Evolutionary conservation across 352 stramenopile genomes (phyloP).

Genomic region (Phytophthora litchii): DNA sequence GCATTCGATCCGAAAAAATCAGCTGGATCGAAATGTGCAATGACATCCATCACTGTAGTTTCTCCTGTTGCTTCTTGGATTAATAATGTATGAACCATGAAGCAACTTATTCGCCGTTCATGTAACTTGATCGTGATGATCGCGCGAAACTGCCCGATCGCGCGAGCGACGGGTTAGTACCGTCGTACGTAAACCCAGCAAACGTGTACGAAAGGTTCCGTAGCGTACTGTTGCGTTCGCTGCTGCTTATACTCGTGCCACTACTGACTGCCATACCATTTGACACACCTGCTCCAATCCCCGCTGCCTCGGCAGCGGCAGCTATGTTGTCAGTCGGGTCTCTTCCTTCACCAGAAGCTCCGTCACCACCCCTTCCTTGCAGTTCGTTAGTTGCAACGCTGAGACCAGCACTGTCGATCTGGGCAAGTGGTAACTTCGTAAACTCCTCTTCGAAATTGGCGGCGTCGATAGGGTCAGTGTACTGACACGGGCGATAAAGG

Average conservation of each 20-base stretch:
- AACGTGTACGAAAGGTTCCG: constrained; percentile 89
- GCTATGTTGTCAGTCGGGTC: constrained; percentile 23
- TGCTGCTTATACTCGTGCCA: constrained; percentile 40
- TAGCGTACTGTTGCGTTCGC: constrained; percentile 62
- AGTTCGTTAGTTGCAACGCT: constrained; percentile 60
- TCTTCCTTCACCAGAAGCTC: constrained; percentile 16
- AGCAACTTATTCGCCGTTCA: constrained; percentile 20
- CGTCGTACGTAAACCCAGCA: constrained; percentile 84
- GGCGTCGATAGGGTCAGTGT: constrained; percentile 81
- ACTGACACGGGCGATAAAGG: constrained; percentile 83
- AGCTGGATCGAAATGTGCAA: constrained; percentile 2
- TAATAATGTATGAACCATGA: constrained; percentile 33
- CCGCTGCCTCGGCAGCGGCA: constrained; percentile 18
- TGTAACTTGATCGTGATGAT: constrained; percentile 30
- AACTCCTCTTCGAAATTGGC: constrained; percentile 89
- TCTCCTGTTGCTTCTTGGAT: constrained; percentile 17
- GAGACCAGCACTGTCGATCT: constrained; percentile 73
- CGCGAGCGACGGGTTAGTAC: constrained; percentile 50
- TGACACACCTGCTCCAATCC: constrained; percentile 20
- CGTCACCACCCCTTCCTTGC: constrained; percentile 27
- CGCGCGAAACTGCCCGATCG: constrained; percentile 43
- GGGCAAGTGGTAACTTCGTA: constrained; percentile 72
- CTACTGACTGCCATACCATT: constrained; percentile 43
- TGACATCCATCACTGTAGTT: background rate
- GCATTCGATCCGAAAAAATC: constrained; percentile 7